These are phyloP conservation scores for Trebouxia sp. DNA, from an alignment of 139 green algal genomes.

Conservation along the genomic window DNA sequence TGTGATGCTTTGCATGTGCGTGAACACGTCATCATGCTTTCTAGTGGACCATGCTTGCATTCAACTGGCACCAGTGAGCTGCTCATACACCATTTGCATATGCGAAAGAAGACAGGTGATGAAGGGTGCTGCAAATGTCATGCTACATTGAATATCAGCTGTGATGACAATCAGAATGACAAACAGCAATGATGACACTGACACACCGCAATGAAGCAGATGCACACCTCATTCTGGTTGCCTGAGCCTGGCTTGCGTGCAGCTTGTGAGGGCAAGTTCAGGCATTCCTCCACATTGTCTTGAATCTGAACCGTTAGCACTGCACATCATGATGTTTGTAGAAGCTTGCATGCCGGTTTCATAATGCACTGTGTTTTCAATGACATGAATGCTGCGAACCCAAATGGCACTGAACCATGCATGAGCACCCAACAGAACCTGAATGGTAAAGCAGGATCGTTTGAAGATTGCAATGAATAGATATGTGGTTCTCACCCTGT, in stretches of 20 bases:
- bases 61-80: too few relatives aligned
- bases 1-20: too few relatives aligned
- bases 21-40: too few relatives aligned
- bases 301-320: conserved; percentile 25
- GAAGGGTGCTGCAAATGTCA: too few relatives aligned
- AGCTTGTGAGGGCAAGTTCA: conserved; percentile 7
- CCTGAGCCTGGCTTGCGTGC: not conserved
- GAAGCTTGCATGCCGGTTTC: not conserved
- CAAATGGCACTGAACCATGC: not conserved
- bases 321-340: too few relatives aligned
- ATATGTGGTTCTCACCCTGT: conserved; percentile 30
- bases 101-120: too few relatives aligned
- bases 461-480: not conserved
- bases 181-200: too few relatives aligned
- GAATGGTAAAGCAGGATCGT: not conserved
- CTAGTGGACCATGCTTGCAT: too few relatives aligned
- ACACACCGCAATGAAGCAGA: too few relatives aligned
- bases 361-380: not conserved
- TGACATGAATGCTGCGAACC: not conserved
- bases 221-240: conserved; percentile 7
- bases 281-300: conserved; percentile 34
- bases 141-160: too few relatives aligned
- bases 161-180: too few relatives aligned
- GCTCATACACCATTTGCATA: too few relatives aligned
- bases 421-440: not conserved